These are phyloP conservation scores for Talaromyces sp. DNA, from an alignment of 2,329 filamentous ascomycete genomes.

Conservation along the genomic window DNA sequence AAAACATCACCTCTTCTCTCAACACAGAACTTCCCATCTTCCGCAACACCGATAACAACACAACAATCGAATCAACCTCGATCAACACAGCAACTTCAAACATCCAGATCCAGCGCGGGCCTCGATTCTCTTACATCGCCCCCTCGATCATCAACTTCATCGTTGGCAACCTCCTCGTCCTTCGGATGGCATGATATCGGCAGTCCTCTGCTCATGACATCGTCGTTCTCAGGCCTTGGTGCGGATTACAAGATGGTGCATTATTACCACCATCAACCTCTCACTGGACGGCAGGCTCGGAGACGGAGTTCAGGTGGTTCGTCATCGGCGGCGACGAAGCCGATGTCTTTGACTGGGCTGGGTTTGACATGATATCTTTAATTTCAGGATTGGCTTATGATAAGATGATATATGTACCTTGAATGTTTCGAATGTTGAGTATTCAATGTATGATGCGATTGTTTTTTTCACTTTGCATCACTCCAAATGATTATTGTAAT, in stretches of 20 bases:
- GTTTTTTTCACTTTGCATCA: neutral
- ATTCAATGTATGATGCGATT: neutral
- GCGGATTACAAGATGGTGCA: slow-evolving; percentile 15
- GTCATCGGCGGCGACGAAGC: slow-evolving; percentile 21
- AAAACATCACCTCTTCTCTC: slow-evolving; percentile 33
- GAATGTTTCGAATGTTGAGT: neutral
- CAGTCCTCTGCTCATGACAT: slow-evolving; percentile 15
- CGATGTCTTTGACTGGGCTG: slow-evolving; percentile 7
- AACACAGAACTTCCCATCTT: neutral
- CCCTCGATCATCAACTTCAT: slow-evolving; percentile 6
- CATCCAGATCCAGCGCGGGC: slow-evolving; percentile 20
- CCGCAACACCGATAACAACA: neutral
- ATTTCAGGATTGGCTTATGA: neutral
- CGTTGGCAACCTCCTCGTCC: slow-evolving; percentile 16
- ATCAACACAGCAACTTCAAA: slow-evolving; percentile 19
- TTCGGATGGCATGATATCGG: slow-evolving; percentile 6
- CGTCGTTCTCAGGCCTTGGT: slow-evolving; percentile 12
- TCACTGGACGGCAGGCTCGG: neutral
- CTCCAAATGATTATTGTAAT: neutral
- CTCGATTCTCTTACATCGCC: slow-evolving; percentile 14
- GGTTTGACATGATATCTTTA: slow-evolving; percentile 7
- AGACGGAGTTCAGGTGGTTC: slow-evolving; percentile 17
- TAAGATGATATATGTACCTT: neutral
- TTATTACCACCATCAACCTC: slow-evolving; percentile 3
- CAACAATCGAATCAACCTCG: slow-evolving; percentile 7